Conservation (phyloP, 106 monocot genomes). For the Apostasia ramifera region DNA sequence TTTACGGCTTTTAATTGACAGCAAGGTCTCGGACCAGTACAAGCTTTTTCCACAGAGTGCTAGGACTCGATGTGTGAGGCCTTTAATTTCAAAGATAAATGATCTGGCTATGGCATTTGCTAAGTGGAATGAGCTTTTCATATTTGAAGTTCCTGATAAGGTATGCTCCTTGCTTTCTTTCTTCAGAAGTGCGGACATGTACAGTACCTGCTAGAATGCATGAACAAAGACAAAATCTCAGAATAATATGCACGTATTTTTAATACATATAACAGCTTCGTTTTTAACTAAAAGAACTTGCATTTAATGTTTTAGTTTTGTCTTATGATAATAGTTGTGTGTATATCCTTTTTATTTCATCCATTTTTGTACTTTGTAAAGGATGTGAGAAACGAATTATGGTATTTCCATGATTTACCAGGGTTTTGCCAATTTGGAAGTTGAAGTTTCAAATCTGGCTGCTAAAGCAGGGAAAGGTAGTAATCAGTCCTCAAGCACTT, state of each 20-base stretch:
- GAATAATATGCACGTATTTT: neutral
- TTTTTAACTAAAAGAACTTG: neutral
- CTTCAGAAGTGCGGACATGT: neutral
- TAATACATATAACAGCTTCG: neutral
- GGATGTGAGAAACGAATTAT: neutral
- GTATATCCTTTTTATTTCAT: neutral
- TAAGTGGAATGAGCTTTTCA: constrained; percentile 96
- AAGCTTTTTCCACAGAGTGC: constrained; percentile 97
- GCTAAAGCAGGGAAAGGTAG: constrained; percentile 95
- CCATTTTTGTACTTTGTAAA: neutral
- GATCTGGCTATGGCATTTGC: constrained; percentile 27
- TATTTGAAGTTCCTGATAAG: constrained; percentile 94
- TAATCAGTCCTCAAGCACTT: neutral
- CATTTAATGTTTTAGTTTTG: neutral
- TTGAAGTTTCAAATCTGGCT: constrained; percentile 96
- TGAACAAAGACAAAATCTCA: neutral
- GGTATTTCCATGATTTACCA: constrained; percentile 12
- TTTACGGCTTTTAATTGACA: constrained; percentile 59
- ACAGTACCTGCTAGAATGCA: neutral
- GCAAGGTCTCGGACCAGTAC: constrained; percentile 51
- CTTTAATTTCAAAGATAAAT: constrained; percentile 30
- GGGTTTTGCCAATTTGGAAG: constrained; percentile 69
- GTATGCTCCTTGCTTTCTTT: constrained; percentile 19
- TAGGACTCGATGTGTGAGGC: constrained; percentile 79
- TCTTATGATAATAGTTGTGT: neutral